Base-by-base conservation (phyloP, 805 yeast species). In the Wickerhamiella nectarea region DNA sequence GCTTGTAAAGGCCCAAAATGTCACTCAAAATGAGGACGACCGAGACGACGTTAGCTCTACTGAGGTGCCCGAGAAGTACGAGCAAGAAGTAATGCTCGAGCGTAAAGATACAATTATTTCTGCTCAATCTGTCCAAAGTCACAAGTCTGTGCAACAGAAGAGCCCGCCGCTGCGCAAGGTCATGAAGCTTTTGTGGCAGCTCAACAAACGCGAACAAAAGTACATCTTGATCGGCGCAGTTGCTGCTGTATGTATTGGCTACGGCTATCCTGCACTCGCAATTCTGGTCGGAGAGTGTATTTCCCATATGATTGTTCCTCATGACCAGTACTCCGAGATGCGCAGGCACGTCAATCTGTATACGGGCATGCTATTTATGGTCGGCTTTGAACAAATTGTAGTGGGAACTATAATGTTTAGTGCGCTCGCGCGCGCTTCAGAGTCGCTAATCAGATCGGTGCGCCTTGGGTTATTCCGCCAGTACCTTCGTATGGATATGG, bases 201-300 rank as follows among this genome's bases (percentile, higher is more conserved):
- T 28, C 31, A 28, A 28, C 31, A 28, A 28, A n/a, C 11, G 45
- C 12, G 63, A 61, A 41, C 55, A 45, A 17, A 40, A 39, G 41
- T 46, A 45, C 42, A 47, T 62, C 36, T 14, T 48, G 17, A 26
- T 54, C 20, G 65, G 66, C 12, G 42, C 48, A 3, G 14, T 48
- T 34, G 46, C 48, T 9, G 53, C 68, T 22, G 37, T 54, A 12
- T 36, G 56, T n/a, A 48, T 54, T 18, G 69, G 69, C 6, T 56
- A 60, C 45, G 65, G 64, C 18, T 65, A 61, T 46, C 62, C 66
- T n/a, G 56, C 66, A 8, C 50, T 60, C 52, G 57, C 63, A 33
- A 55, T 64, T 40, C 53, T 66, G 31, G 61, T 60, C 31, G 68
- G 63, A 10, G 58, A 57, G 26, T 52, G 56, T 17, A 56, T 65